phyloP scores from a whole-genome alignment of 1,139 yeast species.

The Protomyces inouyei region DNA sequence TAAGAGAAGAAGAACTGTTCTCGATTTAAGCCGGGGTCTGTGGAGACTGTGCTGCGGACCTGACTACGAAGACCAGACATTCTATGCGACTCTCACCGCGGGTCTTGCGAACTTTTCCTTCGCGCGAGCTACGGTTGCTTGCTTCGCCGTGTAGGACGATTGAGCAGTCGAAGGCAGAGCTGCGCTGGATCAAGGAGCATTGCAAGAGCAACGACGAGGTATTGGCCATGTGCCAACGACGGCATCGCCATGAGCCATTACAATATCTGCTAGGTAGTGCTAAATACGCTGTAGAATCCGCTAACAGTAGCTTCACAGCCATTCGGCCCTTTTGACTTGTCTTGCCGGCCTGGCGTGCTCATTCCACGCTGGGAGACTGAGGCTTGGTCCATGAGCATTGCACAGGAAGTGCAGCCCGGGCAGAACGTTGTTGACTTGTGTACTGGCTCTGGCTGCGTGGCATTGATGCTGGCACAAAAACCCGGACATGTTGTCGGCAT shows the following conservation, averaged over 20 bases:
- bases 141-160: background rate
- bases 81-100: background rate
- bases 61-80: conserved; percentile 1
- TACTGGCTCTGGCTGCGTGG: conserved; percentile 87
- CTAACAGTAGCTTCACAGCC: conserved; percentile 84
- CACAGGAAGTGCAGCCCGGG: conserved; percentile 35
- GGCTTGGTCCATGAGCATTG: conserved; percentile 65
- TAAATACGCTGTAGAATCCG: conserved; percentile 47
- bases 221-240: conserved; percentile 38
- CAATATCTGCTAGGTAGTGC: conserved; percentile 31
- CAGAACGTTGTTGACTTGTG: conserved; percentile 62
- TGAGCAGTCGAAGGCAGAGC: conserved; percentile 39
- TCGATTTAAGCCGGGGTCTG: background rate
- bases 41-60: background rate
- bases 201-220: background rate
- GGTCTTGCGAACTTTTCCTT: background rate
- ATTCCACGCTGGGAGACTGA: conserved; percentile 97
- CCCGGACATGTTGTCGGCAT: conserved; percentile 43
- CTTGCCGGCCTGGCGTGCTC: conserved; percentile 60
- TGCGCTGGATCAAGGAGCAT: conserved; percentile 47
- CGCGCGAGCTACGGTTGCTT: background rate
- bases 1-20: background rate
- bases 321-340: conserved; percentile 62
- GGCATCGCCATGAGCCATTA: conserved; percentile 33
- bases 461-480: conserved; percentile 54